phyloP scores from a whole-genome alignment of 2,329 filamentous ascomycete genomes.

The Exophiala sp. region DNA sequence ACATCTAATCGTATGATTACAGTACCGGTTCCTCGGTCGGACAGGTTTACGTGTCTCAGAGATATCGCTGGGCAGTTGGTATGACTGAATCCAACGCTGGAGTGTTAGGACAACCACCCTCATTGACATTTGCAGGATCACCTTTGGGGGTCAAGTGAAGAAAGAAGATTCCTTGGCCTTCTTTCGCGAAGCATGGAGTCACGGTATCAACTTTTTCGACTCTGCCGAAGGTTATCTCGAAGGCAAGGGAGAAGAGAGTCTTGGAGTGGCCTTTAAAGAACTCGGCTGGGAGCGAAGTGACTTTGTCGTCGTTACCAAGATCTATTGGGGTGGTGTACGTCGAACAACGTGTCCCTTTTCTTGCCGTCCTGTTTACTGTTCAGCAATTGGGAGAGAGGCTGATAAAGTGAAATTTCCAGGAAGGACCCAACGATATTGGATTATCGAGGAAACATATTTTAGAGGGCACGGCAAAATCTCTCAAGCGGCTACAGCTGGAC shows the following conservation, averaged over 20 bases:
- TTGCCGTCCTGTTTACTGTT: no score
- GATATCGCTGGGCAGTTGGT: neutral
- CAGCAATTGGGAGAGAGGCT: no score
- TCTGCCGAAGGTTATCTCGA: neutral
- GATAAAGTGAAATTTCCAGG: neutral
- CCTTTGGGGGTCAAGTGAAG: neutral
- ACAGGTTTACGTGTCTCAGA: neutral
- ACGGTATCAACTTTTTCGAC: neutral
- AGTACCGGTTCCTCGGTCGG: neutral
- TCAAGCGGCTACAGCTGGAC: conserved; percentile 59
- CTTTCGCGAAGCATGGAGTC: neutral
- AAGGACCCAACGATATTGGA: conserved; percentile 58
- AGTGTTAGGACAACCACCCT: no score
- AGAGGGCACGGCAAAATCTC: conserved; percentile 60
- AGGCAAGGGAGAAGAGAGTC: neutral
- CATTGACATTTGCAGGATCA: neutral
- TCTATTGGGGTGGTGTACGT: neutral
- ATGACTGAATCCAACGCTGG: neutral
- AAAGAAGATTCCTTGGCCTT: neutral
- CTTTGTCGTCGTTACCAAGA: neutral
- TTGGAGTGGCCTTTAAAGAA: neutral
- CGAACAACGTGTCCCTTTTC: no score
- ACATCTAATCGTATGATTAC: no score
- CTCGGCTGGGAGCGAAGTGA: neutral
- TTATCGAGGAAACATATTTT: conserved; percentile 68